phyloP scores from a whole-genome alignment of 768 basidiomycete species.

The Panaeolus papilionaceus region DNA sequence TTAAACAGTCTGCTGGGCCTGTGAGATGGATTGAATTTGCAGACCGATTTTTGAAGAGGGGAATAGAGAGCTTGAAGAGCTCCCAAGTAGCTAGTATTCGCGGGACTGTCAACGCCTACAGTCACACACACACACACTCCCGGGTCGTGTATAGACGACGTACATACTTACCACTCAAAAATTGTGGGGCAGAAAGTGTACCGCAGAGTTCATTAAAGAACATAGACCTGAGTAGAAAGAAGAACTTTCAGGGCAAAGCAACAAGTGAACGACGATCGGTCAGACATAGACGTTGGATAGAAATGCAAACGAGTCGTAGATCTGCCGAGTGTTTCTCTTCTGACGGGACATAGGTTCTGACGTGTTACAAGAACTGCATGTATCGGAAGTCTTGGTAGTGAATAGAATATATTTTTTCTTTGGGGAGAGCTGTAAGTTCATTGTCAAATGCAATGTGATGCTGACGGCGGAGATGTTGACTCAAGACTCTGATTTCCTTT shows the following conservation, averaged over 20 bases:
- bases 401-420: neutral
- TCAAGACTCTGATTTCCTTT: slow-evolving; percentile 1
- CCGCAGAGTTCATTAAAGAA: neutral
- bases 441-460: neutral
- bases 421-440: neutral
- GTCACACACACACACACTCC: neutral
- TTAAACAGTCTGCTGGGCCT: neutral
- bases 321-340: neutral
- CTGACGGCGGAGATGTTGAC: slow-evolving; percentile 11
- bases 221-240: neutral
- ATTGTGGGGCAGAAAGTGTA: neutral
- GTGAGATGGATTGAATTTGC: slow-evolving; percentile 1
- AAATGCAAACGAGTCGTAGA: neutral
- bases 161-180: neutral
- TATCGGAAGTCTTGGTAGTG: neutral
- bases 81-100: neutral
- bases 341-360: neutral
- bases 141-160: neutral
- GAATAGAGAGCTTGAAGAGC: neutral
- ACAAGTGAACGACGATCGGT: slow-evolving; percentile 1
- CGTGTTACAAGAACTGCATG: no score
- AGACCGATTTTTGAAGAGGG: neutral
- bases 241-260: neutral
- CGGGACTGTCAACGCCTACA: neutral
- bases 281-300: neutral